phyloP scores from a whole-genome alignment of 2,329 filamentous ascomycete genomes.

The Botrytis paeoniae region DNA sequence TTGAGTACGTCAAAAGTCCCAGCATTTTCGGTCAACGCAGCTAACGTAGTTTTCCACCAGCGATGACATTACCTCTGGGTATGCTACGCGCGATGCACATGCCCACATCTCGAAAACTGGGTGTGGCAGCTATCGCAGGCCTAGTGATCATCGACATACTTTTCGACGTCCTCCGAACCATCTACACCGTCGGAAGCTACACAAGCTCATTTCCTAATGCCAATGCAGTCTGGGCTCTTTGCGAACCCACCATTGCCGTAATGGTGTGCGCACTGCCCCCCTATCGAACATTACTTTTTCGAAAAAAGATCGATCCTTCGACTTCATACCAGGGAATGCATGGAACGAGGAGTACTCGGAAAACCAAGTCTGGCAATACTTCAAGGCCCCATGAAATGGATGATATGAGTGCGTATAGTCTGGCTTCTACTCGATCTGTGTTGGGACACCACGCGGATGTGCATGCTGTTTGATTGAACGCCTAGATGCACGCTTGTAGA shows the following conservation, averaged over 20 bases:
- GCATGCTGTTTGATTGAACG: not conserved
- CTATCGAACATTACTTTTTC: constrained; percentile 15
- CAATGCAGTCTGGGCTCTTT: constrained; percentile 15
- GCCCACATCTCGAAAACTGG: not conserved
- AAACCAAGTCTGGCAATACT: not conserved
- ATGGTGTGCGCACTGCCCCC: constrained; percentile 16
- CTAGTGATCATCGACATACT: constrained; percentile 14
- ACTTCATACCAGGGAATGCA: constrained; percentile 7
- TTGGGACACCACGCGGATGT: not conserved
- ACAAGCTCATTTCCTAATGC: constrained; percentile 2
- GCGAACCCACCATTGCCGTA: constrained; percentile 14
- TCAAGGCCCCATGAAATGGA: constrained; percentile 46
- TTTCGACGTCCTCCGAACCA: constrained; percentile 17
- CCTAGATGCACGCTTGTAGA: not conserved
- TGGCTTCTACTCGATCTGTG: constrained; percentile 39
- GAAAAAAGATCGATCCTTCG: constrained; percentile 2
- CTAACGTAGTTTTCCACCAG: not conserved
- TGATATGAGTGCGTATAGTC: constrained; percentile 51
- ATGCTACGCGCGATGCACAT: constrained; percentile 12
- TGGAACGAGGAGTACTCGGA: not conserved
- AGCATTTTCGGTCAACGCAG: not conserved
- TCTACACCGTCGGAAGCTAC: constrained; percentile 10
- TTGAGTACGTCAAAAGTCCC: not conserved
- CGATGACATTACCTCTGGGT: not conserved
- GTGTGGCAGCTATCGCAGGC: constrained; percentile 7